Conservation (phyloP, 164 flowering plant genomes). For the Vitis riparia region DNA sequence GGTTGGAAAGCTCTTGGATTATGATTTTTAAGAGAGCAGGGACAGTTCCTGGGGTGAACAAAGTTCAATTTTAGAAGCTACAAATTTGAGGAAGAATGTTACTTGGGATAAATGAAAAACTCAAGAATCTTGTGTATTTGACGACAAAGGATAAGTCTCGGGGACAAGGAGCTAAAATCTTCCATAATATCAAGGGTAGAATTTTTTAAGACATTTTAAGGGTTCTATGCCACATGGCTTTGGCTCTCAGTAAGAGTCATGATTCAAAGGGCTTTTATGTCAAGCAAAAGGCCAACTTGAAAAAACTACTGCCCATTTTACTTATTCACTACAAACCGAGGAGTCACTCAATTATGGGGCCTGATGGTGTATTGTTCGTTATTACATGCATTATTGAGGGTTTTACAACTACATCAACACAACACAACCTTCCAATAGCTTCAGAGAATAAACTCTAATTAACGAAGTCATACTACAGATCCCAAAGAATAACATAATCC, state of each 20-base stretch:
- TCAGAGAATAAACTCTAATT: no score
- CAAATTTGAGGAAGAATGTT: no score
- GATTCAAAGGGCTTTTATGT: slow-evolving; percentile 84
- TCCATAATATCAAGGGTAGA: slow-evolving; percentile 45
- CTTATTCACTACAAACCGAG: slow-evolving; percentile 77
- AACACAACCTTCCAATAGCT: no score
- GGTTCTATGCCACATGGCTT: slow-evolving; percentile 58
- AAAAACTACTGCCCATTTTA: slow-evolving; percentile 84
- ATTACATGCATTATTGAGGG: slow-evolving; percentile 86
- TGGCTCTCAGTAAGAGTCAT: slow-evolving; percentile 77
- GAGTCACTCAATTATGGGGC: slow-evolving; percentile 76
- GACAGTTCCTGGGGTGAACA: no score
- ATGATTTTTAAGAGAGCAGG: no score
- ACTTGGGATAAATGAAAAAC: slow-evolving; percentile 12
- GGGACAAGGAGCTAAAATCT: slow-evolving; percentile 43
- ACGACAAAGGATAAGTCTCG: slow-evolving; percentile 62
- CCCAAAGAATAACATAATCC: no score
- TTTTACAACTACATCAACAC: slow-evolving; percentile 57
- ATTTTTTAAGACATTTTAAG: slow-evolving; percentile 58
- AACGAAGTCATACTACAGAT: no score
- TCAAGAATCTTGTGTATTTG: slow-evolving; percentile 53
- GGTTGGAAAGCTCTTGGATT: no score
- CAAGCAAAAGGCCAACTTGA: slow-evolving; percentile 89
- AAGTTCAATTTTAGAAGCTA: no score
- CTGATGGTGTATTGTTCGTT: slow-evolving; percentile 85